phyloP scores from a whole-genome alignment of 169 alveolate species.

The Cryptosporidium felis region DNA sequence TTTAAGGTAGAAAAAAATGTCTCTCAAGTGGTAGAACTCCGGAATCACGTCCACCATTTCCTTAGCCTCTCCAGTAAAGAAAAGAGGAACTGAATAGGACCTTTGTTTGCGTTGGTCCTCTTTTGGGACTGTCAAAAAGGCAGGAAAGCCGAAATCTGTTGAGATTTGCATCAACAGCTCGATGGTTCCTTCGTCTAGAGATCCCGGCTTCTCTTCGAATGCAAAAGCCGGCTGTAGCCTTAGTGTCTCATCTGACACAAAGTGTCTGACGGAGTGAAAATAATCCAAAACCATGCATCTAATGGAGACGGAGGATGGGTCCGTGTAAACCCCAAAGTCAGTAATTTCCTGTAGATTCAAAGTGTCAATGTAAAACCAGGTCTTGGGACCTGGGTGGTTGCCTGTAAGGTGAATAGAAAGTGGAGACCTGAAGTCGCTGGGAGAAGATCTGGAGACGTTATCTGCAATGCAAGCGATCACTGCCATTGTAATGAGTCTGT shows the following conservation, averaged over 20 bases:
- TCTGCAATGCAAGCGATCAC: conserved; percentile 77
- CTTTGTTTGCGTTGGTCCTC: conserved; percentile 1
- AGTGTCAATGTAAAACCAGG: conserved; percentile 74
- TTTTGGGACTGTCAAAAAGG: neutral
- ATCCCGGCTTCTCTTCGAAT: conserved; percentile 51
- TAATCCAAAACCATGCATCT: conserved; percentile 77
- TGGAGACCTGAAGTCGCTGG: conserved; percentile 75
- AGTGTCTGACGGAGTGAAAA: conserved; percentile 73
- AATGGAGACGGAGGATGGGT: conserved; percentile 75
- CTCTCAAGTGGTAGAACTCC: conserved; percentile 69
- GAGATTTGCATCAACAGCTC: conserved; percentile 35
- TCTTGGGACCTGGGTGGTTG: conserved; percentile 76
- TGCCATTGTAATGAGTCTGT: conserved; percentile 74
- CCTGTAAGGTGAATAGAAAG: conserved; percentile 77
- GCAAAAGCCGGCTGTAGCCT: conserved; percentile 2
- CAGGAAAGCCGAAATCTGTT: conserved; percentile 36
- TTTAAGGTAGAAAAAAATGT: conserved; percentile 70
- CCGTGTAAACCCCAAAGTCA: conserved; percentile 76
- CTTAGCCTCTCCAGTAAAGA: conserved; percentile 30
- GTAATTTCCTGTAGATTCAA: conserved; percentile 75
- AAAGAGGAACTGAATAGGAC: conserved; percentile 18
- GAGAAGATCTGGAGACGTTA: conserved; percentile 72
- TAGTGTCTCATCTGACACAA: neutral
- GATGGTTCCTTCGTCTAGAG: conserved; percentile 45
- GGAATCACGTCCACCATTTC: conserved; percentile 72